Conservation (phyloP, 768 basidiomycete genomes). For the Terana coerulea region DNA sequence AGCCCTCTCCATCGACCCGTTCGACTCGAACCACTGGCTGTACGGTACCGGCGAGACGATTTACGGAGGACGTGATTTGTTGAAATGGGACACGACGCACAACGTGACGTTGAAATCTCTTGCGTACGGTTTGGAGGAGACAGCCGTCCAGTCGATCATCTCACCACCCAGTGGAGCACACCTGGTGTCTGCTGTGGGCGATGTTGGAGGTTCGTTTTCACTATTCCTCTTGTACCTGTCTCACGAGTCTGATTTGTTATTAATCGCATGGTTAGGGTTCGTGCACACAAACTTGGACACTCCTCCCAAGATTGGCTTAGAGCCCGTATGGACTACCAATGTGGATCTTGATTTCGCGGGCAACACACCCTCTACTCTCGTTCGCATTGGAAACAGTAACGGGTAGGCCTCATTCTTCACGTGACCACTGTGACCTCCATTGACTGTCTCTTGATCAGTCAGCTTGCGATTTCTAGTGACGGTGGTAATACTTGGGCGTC, state of each 20-base stretch:
- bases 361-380: conserved; percentile 43
- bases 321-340: conserved; percentile 43
- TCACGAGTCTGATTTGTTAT: neutral
- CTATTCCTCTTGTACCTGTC: neutral
- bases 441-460: conserved; percentile 27
- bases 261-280: conserved; percentile 38
- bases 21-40: conserved; percentile 66
- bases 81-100: conserved; percentile 55
- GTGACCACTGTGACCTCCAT: neutral
- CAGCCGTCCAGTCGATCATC: conserved; percentile 51
- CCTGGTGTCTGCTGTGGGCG: conserved; percentile 54
- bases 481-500: conserved; percentile 54
- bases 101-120: conserved; percentile 57
- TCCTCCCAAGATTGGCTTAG: conserved; percentile 31
- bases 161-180: conserved; percentile 58
- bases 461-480: conserved; percentile 55
- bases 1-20: conserved; percentile 58
- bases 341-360: conserved; percentile 54
- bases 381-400: conserved; percentile 49
- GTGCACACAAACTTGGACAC: conserved; percentile 42
- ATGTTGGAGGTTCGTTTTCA: conserved; percentile 43
- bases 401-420: conserved; percentile 16
- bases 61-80: conserved; percentile 54
- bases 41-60: conserved; percentile 70
- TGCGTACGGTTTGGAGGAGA: conserved; percentile 66